Base-by-base conservation (phyloP, 192 early-diverging fungal genomes). In the Backusella westeae region DNA sequence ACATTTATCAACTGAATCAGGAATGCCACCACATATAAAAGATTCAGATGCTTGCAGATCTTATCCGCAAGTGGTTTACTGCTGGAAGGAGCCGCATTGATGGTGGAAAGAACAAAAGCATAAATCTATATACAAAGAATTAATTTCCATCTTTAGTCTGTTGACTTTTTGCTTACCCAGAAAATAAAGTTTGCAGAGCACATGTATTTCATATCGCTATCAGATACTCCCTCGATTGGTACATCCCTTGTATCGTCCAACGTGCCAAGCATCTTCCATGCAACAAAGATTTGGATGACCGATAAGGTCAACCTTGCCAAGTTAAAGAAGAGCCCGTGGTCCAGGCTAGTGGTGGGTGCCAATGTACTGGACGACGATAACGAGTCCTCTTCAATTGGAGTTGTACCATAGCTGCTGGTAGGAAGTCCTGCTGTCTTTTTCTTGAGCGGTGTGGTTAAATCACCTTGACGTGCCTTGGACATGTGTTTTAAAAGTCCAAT, bases 21-120 rank as follows among this genome's bases (percentile, higher is more conserved):
- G 29, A 72, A 49, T 34, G 69, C 74, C 5, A 73, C 26, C 3
- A 36, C 15, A 29, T 70, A 78, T 3, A 78, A 21, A 1, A 49
- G 3, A 44, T 82, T 78, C 4, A 78, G 23, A 7, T 82, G 81
- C 5, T 6, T 52, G 7, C 72, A 74, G 19, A 82, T 38, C 3
- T 19, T 32, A 44, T 68, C 44, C 10, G 68, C 46, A 17, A 75
- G 15, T 34, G 44, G 0, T 21, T 77, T 71, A n/a, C 2, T 26
- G 29, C 15, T 39, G 49, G 38, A 76, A 19, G 72, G 36, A 23
- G 32, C 29, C 2, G 69, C 26, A 23, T 73, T 69, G 69, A 49
- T 19, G 39, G 63, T 29, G 0, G 72, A 42, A 34, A 74, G 49
- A 12, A 26, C 1, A 10, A 21, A 41, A 41, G 68, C 35, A 69